These are phyloP conservation scores for Oehlia diaphana DNA, from an alignment of 192 early-diverging fungal species.

Conservation along the genomic window DNA sequence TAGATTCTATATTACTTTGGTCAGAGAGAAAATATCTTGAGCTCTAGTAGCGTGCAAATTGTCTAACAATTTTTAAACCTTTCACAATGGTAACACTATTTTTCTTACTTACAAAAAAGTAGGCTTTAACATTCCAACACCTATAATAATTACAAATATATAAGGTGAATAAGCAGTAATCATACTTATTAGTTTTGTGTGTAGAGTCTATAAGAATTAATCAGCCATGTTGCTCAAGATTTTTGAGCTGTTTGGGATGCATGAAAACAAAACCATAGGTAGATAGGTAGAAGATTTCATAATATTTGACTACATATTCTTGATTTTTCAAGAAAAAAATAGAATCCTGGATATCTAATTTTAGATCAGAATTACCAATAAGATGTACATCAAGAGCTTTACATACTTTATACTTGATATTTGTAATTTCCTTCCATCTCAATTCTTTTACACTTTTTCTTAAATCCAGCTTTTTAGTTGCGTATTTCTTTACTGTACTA, in stretches of 20 bases:
- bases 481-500: background rate
- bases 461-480: background rate
- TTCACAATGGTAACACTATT: background rate
- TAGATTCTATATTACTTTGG: constrained; percentile 14
- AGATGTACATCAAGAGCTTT: background rate
- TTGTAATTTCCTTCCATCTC: background rate
- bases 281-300: background rate
- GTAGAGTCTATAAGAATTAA: constrained; percentile 14
- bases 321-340: constrained; percentile 3
- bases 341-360: background rate
- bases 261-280: background rate
- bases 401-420: background rate
- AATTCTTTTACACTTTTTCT: background rate
- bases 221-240: background rate
- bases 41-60: background rate
- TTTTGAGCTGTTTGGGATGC: background rate
- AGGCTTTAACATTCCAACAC: no score
- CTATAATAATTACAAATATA: no score
- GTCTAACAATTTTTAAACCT: background rate
- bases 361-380: background rate
- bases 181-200: no score
- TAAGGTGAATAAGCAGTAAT: no score
- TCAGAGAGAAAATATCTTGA: background rate
- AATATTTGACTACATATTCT: background rate
- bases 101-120: no score